These are phyloP conservation scores for Sisymbrium altissimum DNA, from an alignment of 345 rosid genomes.

Conservation along the genomic window DNA sequence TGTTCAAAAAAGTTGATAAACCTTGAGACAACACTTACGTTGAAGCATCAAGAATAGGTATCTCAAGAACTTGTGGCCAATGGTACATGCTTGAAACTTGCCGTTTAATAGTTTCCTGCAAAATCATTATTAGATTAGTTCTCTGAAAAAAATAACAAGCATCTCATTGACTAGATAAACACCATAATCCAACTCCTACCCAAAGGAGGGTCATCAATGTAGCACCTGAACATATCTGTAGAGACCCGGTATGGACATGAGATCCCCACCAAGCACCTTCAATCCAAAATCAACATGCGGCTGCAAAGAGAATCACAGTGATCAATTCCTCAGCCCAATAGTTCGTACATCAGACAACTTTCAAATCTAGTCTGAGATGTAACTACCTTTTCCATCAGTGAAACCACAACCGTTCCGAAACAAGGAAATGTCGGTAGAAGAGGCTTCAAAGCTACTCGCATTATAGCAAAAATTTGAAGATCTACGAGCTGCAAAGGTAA, in stretches of 20 bases:
- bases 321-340: background rate
- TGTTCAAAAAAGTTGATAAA: background rate
- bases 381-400: constrained; percentile 66
- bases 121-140: constrained; percentile 5
- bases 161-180: background rate
- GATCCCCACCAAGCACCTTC: constrained; percentile 68
- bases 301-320: constrained; percentile 36
- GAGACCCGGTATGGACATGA: constrained; percentile 80
- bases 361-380: background rate
- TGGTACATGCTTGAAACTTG: constrained; percentile 58
- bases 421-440: constrained; percentile 80
- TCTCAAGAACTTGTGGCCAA: constrained; percentile 70
- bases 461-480: constrained; percentile 46
- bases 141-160: background rate
- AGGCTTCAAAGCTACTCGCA: constrained; percentile 65
- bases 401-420: constrained; percentile 52
- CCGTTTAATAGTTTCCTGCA: constrained; percentile 55
- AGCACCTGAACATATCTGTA: constrained; percentile 85
- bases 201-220: constrained; percentile 40
- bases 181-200: constrained; percentile 33
- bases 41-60: constrained; percentile 60
- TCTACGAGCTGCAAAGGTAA: constrained; percentile 55
- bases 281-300: constrained; percentile 78
- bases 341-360: background rate
- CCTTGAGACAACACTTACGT: constrained; percentile 36